These are phyloP conservation scores for Inosperma sp. DNA, from an alignment of 768 basidiomycete genomes.

Conservation along the genomic window DNA sequence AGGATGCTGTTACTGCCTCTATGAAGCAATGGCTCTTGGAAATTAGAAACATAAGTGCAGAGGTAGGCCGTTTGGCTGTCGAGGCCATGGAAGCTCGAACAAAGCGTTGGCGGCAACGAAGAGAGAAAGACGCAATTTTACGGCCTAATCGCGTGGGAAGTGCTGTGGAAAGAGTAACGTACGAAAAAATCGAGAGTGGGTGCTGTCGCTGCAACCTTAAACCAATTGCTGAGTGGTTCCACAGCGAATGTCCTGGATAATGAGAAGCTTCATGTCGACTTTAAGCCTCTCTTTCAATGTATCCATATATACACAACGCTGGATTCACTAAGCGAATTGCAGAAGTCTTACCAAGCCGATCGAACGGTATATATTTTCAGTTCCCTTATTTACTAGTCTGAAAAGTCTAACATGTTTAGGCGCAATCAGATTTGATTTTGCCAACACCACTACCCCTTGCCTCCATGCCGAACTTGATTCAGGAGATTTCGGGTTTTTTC, in stretches of 20 bases:
- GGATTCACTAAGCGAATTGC: slow-evolving; percentile 86
- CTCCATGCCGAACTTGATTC: slow-evolving; percentile 70
- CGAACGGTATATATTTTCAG: slow-evolving; percentile 57
- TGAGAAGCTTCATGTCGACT: slow-evolving; percentile 83
- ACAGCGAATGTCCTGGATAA: slow-evolving; percentile 92
- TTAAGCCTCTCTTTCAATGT: slow-evolving; percentile 92
- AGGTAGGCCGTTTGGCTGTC: slow-evolving; percentile 81
- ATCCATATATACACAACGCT: slow-evolving; percentile 94
- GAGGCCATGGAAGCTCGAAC: slow-evolving; percentile 86
- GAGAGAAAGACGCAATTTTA: slow-evolving; percentile 81
- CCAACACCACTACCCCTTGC: slow-evolving; percentile 63
- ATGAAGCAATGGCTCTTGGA: slow-evolving; percentile 97
- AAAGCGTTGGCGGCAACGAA: slow-evolving; percentile 74
- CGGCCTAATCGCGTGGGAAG: slow-evolving; percentile 79
- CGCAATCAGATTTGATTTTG: slow-evolving; percentile 94
- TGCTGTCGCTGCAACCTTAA: slow-evolving; percentile 9
- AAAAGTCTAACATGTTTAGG: slow-evolving; percentile 45
- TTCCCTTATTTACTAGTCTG: background rate
- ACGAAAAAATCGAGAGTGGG: slow-evolving; percentile 94
- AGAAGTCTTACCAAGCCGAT: slow-evolving; percentile 93
- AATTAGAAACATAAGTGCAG: slow-evolving; percentile 81
- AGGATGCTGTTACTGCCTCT: slow-evolving; percentile 89
- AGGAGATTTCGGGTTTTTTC: slow-evolving; percentile 97
- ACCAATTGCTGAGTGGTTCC: slow-evolving; percentile 11
- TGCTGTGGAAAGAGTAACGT: slow-evolving; percentile 85